Evolutionary conservation across 176 grass and related monocot genomes (phyloP).

Genomic region (Oryza meridionalis): DNA sequence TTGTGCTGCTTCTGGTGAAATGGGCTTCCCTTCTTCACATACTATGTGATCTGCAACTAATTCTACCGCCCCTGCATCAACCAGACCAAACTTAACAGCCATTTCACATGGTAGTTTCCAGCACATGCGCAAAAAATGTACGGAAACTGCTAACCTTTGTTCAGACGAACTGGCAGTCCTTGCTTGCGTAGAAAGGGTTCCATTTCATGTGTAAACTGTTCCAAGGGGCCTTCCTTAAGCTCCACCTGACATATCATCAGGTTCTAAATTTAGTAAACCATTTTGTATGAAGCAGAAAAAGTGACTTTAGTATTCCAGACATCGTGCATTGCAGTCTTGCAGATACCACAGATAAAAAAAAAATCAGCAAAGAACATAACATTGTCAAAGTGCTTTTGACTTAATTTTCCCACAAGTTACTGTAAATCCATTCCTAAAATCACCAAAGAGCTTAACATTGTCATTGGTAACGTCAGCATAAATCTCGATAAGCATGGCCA

Average conservation of each 20-base stretch:
- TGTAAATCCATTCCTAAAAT: neutral
- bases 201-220: conserved; percentile 97
- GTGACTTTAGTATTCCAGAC: neutral
- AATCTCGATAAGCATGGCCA: neutral
- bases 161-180: conserved; percentile 87
- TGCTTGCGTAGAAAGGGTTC: conserved; percentile 87
- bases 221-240: conserved; percentile 92
- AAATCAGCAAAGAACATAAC: too few relatives aligned
- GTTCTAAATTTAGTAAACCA: conserved; percentile 1
- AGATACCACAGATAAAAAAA: neutral
- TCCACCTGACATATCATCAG: conserved; percentile 55
- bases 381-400: neutral
- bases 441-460: neutral
- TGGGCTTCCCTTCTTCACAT: conserved; percentile 82
- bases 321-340: neutral
- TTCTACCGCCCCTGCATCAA: conserved; percentile 70
- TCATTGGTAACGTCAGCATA: neutral
- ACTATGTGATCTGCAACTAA: conserved; percentile 88
- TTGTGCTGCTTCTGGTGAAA: conserved; percentile 86
- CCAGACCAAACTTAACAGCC: neutral
- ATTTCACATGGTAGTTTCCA: neutral
- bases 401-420: neutral
- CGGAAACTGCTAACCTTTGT: conserved; percentile 67
- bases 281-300: neutral
- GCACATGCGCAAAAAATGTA: neutral